Base-by-base conservation (phyloP, 371 early-diverging fungal genomes). In the Saksenaea oblongispora region DNA sequence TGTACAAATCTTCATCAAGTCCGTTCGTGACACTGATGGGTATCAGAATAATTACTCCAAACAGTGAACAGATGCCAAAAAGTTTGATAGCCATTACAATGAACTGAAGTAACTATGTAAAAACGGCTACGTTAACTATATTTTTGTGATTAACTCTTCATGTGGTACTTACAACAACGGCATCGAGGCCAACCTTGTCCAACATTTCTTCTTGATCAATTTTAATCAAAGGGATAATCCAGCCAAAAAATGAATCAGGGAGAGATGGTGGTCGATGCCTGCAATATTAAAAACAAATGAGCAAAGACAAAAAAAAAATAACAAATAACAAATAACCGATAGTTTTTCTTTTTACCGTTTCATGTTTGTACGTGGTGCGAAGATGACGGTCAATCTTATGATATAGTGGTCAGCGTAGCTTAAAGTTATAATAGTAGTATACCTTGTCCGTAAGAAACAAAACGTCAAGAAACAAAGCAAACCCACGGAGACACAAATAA, bases 151-250 rank as follows among this genome's bases (percentile, higher is more conserved):
- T 36, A 34, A 18, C 54, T 15, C 39, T 51, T 11, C 64, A 27
- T 34, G 3, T 36, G 7, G 34, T 35, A 28, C 63, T 71, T 74
- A 78, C 83, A 75, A 90, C 75, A 27, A 87, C 85, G 7, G 90
- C 88, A 66, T 90, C 90, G 22, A 90, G 67, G 14, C 90, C 90
- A 34, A 88, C 84, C 55, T 85, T 81, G 24, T 82, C 66, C 18
- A 87, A 62, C 61, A 87, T 71, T 27, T 84, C 84, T 36, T 76
- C 78, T 35, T 85, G 77, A 10, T 76, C 59, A 31, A 84, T 78
- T 35, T 74, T 74, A 13, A 87, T 27, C 18, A 88, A 61, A 17
- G 87, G 84, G 15, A 79, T 68, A 44, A 88, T 80, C 89, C 89
- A 88, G 17, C 87, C 87, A 64, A 88, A 81, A 41, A 87, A 74